Conservation (phyloP, 805 yeast genomes). For the Novakomyces olei region DNA sequence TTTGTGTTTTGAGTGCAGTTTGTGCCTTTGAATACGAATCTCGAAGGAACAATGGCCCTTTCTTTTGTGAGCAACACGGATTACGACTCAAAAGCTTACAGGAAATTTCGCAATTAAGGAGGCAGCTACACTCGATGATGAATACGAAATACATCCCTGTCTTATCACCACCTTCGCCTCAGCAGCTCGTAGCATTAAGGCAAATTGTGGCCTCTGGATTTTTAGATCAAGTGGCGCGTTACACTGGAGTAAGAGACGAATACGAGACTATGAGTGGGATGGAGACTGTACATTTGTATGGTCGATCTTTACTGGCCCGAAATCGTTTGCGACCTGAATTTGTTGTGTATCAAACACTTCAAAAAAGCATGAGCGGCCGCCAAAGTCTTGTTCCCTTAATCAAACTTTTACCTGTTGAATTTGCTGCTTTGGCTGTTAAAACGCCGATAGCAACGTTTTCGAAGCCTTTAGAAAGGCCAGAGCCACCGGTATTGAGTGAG, state of each 20-base stretch:
- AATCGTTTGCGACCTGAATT: slow-evolving; percentile 50
- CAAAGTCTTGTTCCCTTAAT: slow-evolving; percentile 42
- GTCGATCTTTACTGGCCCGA: slow-evolving; percentile 10
- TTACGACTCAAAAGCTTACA: slow-evolving; percentile 59
- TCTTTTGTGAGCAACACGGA: slow-evolving; percentile 36
- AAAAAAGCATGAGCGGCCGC: slow-evolving; percentile 24
- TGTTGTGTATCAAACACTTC: slow-evolving; percentile 50
- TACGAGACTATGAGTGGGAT: slow-evolving; percentile 28
- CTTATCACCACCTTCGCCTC: slow-evolving; percentile 31
- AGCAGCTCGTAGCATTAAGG: slow-evolving; percentile 56
- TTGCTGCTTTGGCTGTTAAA: slow-evolving; percentile 46
- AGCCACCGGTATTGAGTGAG: slow-evolving; percentile 50
- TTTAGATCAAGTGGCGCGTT: slow-evolving; percentile 68
- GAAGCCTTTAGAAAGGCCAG: slow-evolving; percentile 77
- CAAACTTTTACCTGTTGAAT: slow-evolving; percentile 49
- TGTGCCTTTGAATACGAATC: slow-evolving; percentile 68
- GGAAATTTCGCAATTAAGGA: slow-evolving; percentile 61
- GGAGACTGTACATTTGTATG: slow-evolving; percentile 31
- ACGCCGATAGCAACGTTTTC: slow-evolving; percentile 62
- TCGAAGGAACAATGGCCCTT: slow-evolving; percentile 24
- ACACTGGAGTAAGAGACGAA: slow-evolving; percentile 57
- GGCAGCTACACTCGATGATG: slow-evolving; percentile 58
- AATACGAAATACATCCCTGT: slow-evolving; percentile 34
- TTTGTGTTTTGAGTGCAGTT: slow-evolving; percentile 53
- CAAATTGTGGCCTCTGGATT: slow-evolving; percentile 89